phyloP scores from a whole-genome alignment of 2,329 filamentous ascomycete genomes.

The Phialocephala subalpina region DNA sequence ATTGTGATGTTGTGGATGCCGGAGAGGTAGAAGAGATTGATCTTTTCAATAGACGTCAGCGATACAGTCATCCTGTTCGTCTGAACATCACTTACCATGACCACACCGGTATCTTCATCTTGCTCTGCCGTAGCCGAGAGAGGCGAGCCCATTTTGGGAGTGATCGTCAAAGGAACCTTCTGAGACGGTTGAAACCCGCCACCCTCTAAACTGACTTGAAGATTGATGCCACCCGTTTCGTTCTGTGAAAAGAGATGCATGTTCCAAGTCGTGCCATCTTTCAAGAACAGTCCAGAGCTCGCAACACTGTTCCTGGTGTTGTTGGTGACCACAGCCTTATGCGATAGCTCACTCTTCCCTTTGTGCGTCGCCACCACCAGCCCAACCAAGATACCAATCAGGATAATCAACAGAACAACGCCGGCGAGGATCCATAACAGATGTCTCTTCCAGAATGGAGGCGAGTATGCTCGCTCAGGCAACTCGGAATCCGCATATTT shows the following conservation, averaged over 20 bases:
- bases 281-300: constrained; percentile 33
- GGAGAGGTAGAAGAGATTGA: constrained; percentile 38
- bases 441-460: constrained; percentile 32
- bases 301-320: constrained; percentile 34
- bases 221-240: constrained; percentile 27
- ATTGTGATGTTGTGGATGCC: constrained; percentile 31
- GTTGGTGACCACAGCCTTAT: constrained; percentile 20
- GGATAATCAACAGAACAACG: constrained; percentile 23
- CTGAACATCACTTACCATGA: constrained; percentile 29
- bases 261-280: constrained; percentile 35
- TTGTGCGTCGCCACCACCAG: constrained; percentile 12
- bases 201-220: constrained; percentile 34
- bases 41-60: constrained; percentile 14
- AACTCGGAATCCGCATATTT: constrained; percentile 26
- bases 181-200: constrained; percentile 25
- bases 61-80: background rate
- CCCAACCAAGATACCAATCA: constrained; percentile 26
- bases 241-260: constrained; percentile 36
- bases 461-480: constrained; percentile 18
- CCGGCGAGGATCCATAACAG: constrained; percentile 27
- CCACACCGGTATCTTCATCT: constrained; percentile 29
- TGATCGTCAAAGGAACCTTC: constrained; percentile 28
- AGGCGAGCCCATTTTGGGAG: constrained; percentile 33
- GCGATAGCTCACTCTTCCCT: background rate
- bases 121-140: constrained; percentile 34